A percentile compares a stretch with the other conserved stretches of the same genome.
Evolutionary conservation across 768 basidiomycete genomes (phyloP).

Genomic region (Russula foetens): DNA sequence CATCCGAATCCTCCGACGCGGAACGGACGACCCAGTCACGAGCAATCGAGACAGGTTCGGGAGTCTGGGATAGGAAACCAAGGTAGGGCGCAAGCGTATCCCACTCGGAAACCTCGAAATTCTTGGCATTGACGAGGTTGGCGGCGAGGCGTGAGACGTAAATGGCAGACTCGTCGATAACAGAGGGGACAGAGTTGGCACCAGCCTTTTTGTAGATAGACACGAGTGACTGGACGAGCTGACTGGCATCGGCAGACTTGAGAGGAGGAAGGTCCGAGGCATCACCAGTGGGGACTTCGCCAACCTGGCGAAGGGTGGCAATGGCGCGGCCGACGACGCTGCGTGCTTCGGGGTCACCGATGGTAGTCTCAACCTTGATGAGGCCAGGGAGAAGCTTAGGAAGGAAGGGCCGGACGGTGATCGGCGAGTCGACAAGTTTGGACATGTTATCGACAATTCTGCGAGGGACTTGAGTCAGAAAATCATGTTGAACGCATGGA

Average conservation of each 20-base stretch:
- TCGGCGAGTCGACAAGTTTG: constrained; percentile 90
- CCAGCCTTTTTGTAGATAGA: constrained; percentile 83
- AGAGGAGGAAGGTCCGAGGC: constrained; percentile 87
- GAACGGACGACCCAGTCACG: constrained; percentile 89
- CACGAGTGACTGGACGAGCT: constrained; percentile 57
- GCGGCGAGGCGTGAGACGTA: constrained; percentile 78
- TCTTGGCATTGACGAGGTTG: constrained; percentile 82
- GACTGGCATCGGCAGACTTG: constrained; percentile 63
- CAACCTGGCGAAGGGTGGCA: constrained; percentile 90
- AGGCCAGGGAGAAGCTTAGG: constrained; percentile 93
- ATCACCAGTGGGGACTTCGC: constrained; percentile 83
- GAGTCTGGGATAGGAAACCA: constrained; percentile 51
- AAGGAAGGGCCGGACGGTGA: constrained; percentile 95
- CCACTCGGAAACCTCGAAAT: constrained; percentile 89
- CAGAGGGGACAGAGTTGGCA: constrained; percentile 44
- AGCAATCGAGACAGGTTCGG: constrained; percentile 58
- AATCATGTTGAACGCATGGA: constrained; percentile 1
- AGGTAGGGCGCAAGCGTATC: constrained; percentile 73
- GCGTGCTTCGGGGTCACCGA: constrained; percentile 98
- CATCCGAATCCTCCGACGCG: constrained; percentile 67
- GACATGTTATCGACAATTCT: constrained; percentile 98
- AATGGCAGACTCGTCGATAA: constrained; percentile 48
- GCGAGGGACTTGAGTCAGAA: constrained; percentile 21
- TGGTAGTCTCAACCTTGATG: constrained; percentile 89
- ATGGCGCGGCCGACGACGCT: constrained; percentile 87